Conservation (phyloP, 805 yeast genomes). For the Zygosaccharomyces rouxii region DNA sequence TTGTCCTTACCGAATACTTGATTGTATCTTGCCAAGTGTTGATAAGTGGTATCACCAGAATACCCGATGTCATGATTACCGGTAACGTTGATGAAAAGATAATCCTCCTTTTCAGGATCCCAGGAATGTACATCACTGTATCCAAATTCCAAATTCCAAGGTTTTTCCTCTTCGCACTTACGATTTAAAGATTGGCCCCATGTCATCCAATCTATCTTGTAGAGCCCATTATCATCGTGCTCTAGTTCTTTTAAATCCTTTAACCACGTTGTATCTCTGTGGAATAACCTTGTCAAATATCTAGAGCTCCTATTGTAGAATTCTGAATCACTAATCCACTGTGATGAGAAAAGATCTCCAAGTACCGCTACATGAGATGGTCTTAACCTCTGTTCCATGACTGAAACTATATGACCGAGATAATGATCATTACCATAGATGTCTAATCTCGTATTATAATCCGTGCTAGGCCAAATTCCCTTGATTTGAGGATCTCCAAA, state of each 20-base stretch:
- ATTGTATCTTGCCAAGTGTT: conserved; percentile 77
- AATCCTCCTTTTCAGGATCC: conserved; percentile 50
- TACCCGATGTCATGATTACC: conserved; percentile 98
- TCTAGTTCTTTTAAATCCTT: conserved; percentile 37
- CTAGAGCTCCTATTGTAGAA: conserved; percentile 75
- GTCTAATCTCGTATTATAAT: conserved; percentile 70
- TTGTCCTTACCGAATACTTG: conserved; percentile 79
- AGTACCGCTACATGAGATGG: conserved; percentile 85
- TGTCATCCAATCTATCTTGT: conserved; percentile 25
- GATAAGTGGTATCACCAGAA: conserved; percentile 89
- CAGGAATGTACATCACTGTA: conserved; percentile 64
- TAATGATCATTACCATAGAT: conserved; percentile 86
- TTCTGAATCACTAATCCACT: conserved; percentile 89
- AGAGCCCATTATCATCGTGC: conserved; percentile 28
- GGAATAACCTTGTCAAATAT: conserved; percentile 64
- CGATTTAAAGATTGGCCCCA: conserved; percentile 28
- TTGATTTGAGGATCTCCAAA: conserved; percentile 97
- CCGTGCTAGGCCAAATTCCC: conserved; percentile 73
- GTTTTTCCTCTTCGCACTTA: conserved; percentile 23
- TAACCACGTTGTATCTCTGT: conserved; percentile 59
- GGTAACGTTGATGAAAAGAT: conserved; percentile 73
- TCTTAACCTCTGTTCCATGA: conserved; percentile 55
- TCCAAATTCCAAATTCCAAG: conserved; percentile 42
- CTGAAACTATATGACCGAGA: conserved; percentile 73
- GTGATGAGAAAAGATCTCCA: conserved; percentile 91